These are phyloP conservation scores for Colletotrichum sp. DNA, from an alignment of 2,329 filamentous ascomycete genomes.

Conservation along the genomic window DNA sequence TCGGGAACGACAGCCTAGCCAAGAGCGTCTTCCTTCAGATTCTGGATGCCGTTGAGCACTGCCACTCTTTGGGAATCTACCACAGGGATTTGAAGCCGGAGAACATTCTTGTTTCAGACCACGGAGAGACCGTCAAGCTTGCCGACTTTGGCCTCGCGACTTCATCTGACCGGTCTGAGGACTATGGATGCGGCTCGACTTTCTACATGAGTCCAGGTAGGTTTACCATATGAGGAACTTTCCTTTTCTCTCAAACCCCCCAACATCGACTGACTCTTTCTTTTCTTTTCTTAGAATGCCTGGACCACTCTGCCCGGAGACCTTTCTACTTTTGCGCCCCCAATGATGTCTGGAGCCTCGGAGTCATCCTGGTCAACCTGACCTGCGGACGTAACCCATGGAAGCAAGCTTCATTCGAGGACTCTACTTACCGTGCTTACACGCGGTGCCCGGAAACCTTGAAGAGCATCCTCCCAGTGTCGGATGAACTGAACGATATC, in stretches of 20 bases:
- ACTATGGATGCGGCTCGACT: slow-evolving; percentile 97
- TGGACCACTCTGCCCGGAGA: slow-evolving; percentile 75
- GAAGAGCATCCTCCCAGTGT: slow-evolving; percentile 89
- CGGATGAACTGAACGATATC: slow-evolving; percentile 87
- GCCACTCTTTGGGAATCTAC: slow-evolving; percentile 92
- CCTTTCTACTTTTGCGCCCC: slow-evolving; percentile 88
- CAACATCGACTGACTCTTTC: slow-evolving; percentile 31
- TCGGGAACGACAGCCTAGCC: slow-evolving; percentile 88
- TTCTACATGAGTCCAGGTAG: slow-evolving; percentile 99
- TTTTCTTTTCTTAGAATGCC: slow-evolving; percentile 72
- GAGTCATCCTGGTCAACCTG: slow-evolving; percentile 95
- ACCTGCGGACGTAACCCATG: slow-evolving; percentile 98
- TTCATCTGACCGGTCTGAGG: slow-evolving; percentile 80
- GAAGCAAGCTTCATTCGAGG: slow-evolving; percentile 93
- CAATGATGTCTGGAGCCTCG: slow-evolving; percentile 98
- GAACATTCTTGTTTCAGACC: slow-evolving; percentile 92
- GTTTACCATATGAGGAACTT: slow-evolving; percentile 32
- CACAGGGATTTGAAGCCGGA: slow-evolving; percentile 98
- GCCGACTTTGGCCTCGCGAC: slow-evolving; percentile 98
- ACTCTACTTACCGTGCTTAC: slow-evolving; percentile 94
- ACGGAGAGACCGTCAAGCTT: slow-evolving; percentile 89
- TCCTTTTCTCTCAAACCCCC: slow-evolving; percentile 6
- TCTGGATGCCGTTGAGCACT: slow-evolving; percentile 93
- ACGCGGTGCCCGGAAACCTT: slow-evolving; percentile 85
- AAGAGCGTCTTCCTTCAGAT: slow-evolving; percentile 92